phyloP scores from a whole-genome alignment of 345 rosid species.

The Crucihimalaya himalaica region DNA sequence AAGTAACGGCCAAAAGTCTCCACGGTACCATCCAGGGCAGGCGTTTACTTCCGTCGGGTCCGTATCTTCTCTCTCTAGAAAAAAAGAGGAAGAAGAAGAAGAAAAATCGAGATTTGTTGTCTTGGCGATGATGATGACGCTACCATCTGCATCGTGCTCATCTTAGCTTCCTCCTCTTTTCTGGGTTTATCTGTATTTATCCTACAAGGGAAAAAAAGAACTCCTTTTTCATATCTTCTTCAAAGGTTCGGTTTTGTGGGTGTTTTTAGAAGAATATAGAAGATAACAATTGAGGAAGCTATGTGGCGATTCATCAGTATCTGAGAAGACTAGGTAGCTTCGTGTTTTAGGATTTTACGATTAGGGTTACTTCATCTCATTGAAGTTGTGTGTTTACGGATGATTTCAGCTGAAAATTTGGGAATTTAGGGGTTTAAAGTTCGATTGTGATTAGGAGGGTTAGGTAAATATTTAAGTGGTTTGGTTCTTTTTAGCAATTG shows the following conservation, averaged over 20 bases:
- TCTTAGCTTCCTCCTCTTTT: conserved; percentile 41
- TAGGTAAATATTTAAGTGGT: background rate
- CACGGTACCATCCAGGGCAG: conserved; percentile 51
- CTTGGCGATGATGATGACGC: conserved; percentile 44
- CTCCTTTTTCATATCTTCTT: background rate
- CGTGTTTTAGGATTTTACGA: background rate
- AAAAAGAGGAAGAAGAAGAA: conserved; percentile 17
- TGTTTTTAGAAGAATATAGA: background rate
- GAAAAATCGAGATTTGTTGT: conserved; percentile 23
- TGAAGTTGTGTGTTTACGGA: conserved; percentile 29
- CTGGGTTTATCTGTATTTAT: conserved; percentile 47
- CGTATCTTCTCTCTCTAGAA: conserved; percentile 26
- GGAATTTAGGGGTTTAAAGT: conserved; percentile 51
- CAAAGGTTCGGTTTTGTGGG: background rate
- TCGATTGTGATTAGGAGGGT: background rate
- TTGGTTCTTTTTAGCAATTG: background rate
- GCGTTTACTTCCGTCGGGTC: conserved; percentile 38
- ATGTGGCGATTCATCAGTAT: too few relatives aligned
- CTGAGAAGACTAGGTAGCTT: too few relatives aligned
- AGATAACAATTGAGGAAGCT: too few relatives aligned
- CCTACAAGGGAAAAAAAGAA: conserved; percentile 43
- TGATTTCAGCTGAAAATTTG: conserved; percentile 39
- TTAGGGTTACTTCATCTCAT: conserved; percentile 43
- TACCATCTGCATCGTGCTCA: conserved; percentile 43
- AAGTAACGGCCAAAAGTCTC: conserved; percentile 40